Conservation (phyloP, 176 grass and related monocot genomes). For the Ampelocalamus luodianensis region DNA sequence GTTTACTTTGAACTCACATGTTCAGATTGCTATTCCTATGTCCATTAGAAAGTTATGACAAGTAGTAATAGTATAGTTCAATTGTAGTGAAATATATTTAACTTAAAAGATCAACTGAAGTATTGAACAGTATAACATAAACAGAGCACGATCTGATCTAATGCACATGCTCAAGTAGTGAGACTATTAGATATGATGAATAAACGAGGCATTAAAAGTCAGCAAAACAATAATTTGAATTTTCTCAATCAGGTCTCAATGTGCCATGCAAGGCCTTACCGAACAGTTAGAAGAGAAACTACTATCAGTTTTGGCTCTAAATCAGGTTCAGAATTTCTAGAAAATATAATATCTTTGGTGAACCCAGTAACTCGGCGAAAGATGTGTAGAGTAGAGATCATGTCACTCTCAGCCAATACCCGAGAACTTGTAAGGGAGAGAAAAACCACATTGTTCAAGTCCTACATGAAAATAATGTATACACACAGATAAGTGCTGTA, state of each 20-base stretch:
- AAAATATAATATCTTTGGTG: conserved; percentile 79
- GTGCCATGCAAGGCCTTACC: conserved; percentile 58
- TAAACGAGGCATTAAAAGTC: not conserved
- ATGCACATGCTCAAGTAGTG: not conserved
- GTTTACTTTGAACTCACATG: conserved; percentile 1
- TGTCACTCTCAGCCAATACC: conserved; percentile 68
- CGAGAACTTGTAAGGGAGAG: conserved; percentile 70
- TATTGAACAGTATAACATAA: not conserved
- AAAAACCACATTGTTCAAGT: conserved; percentile 71
- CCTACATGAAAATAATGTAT: conserved; percentile 54
- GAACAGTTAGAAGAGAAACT: conserved; percentile 72
- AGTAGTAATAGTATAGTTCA: not conserved
- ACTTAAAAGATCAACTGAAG: conserved; percentile 9
- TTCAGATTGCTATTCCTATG: conserved; percentile 26
- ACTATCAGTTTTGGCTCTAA: conserved; percentile 82
- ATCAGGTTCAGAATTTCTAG: conserved; percentile 70
- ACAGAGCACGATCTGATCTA: not conserved
- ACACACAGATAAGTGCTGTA: conserved; percentile 4
- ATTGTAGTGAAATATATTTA: conserved; percentile 16
- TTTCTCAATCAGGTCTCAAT: conserved; percentile 3
- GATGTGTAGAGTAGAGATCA: conserved; percentile 61
- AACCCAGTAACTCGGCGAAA: conserved; percentile 74
- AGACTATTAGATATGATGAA: not conserved
- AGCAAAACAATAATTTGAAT: not conserved
- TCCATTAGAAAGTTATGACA: conserved; percentile 16